phyloP scores from a whole-genome alignment of 1,139 yeast species.

The Yamadazyma membranifaciens region DNA sequence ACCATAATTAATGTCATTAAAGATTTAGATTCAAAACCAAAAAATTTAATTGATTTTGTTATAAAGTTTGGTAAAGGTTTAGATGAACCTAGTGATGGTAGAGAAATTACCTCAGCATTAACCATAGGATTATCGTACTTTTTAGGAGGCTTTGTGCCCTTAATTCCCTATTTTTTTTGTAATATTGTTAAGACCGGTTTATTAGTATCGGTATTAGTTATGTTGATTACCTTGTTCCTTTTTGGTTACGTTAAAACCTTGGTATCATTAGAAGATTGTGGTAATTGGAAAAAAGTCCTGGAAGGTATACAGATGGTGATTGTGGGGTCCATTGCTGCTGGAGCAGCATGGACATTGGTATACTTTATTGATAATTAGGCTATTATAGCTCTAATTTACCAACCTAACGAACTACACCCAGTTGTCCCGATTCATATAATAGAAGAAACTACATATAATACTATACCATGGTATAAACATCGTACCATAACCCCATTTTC shows the following conservation, averaged over 20 bases:
- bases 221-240: constrained; percentile 80
- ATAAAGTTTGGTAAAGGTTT: constrained; percentile 72
- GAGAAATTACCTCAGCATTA: constrained; percentile 72
- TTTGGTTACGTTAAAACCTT: constrained; percentile 87
- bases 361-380: constrained; percentile 57
- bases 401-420: too few relatives aligned
- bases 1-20: constrained; percentile 64
- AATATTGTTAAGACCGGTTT: constrained; percentile 72
- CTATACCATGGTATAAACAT: too few relatives aligned
- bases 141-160: constrained; percentile 79
- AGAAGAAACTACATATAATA: background rate
- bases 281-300: constrained; percentile 54
- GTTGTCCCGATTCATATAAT: too few relatives aligned
- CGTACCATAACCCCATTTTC: background rate
- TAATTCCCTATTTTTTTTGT: constrained; percentile 78
- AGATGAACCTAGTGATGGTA: constrained; percentile 78
- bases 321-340: constrained; percentile 95
- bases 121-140: constrained; percentile 77
- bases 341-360: constrained; percentile 93
- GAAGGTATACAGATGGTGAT: constrained; percentile 92
- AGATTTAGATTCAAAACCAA: constrained; percentile 70
- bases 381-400: constrained; percentile 1
- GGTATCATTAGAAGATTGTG: constrained; percentile 74
- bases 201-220: constrained; percentile 69
- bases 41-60: constrained; percentile 66